Evolutionary conservation across 768 basidiomycete genomes (phyloP).

Genomic region (Leccinum barrowsii): DNA sequence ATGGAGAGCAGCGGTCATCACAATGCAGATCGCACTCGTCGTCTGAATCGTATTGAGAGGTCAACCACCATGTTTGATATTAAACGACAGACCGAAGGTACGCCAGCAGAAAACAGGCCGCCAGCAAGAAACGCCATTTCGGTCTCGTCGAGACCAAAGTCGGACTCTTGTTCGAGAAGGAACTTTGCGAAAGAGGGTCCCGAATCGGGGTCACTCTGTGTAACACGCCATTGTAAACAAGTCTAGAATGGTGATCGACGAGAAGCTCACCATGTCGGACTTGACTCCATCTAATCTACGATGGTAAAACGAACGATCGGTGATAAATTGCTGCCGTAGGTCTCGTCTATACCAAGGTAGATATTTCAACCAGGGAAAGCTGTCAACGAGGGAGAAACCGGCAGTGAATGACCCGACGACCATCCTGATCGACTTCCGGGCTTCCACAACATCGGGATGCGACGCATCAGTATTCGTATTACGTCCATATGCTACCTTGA

Average conservation of each 20-base stretch:
- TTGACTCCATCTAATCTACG: slow-evolving; percentile 42
- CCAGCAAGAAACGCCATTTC: slow-evolving; percentile 38
- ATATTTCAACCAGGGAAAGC: slow-evolving; percentile 33
- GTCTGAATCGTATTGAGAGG: no score
- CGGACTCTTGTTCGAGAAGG: slow-evolving; percentile 45
- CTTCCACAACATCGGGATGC: slow-evolving; percentile 14
- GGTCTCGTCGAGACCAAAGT: slow-evolving; percentile 44
- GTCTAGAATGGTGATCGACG: background rate
- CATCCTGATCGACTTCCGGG: slow-evolving; percentile 16
- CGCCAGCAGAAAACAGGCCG: slow-evolving; percentile 54
- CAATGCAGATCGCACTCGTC: no score
- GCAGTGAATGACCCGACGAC: no score
- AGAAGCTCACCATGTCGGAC: slow-evolving; percentile 35
- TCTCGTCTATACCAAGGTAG: slow-evolving; percentile 58
- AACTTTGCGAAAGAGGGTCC: slow-evolving; percentile 50
- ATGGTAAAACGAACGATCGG: slow-evolving; percentile 47
- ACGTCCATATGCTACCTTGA: slow-evolving; percentile 21
- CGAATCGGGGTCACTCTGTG: slow-evolving; percentile 12
- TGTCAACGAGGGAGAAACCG: slow-evolving; percentile 33
- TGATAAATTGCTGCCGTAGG: slow-evolving; percentile 46
- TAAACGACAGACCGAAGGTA: slow-evolving; percentile 25
- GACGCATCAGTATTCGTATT: slow-evolving; percentile 7
- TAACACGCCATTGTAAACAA: background rate
- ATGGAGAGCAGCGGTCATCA: no score
- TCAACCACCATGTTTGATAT: no score